Evolutionary conservation across 352 stramenopile species (phyloP), one percentile per base, ranked within the genome.

Genomic region (Aphanomyces astaci): DNA sequence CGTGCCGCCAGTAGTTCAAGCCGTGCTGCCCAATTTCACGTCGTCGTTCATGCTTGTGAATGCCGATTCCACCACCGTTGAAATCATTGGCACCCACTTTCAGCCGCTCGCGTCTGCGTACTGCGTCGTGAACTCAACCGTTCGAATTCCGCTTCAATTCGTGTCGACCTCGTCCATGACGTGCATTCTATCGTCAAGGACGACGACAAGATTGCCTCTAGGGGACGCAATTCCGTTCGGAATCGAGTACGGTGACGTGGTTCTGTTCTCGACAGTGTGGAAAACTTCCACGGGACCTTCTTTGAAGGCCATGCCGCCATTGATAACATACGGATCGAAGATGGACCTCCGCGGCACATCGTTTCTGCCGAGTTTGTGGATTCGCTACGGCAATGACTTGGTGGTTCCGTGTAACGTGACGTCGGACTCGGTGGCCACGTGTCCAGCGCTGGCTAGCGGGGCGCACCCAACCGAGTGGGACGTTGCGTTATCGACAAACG

Each of bases 401-500:
- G 25, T 59, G 17, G 32, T 39, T 15, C 15, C 25, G 19, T 68
- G 62, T 45, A 48, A 45, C 33, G 62, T 68, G 13, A 17, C 25
- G 24, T 60, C 22, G 11, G 43, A 36, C 13, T 24, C 30, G 11
- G 4, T 45, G 5, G 62, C 62, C 13, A 15, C 17, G 3, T 68
- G 62, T 33, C 46, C 46, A 19, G 51, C 30, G 10, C 62, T 45
- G 28, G 4, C 17, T 11, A 17, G 0, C 10, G 5, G 28, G 15
- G 40, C 27, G 4, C 15, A 32, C 11, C 0, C 51, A 36, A 36
- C 51, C 11, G 3, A 11, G 25, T 60, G 7, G 9, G 10, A 15
- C 9, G 32, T 68, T 13, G 62, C 22, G 9, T 32, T 68, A 19
- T 68, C 62, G 11, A 59, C 43, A 2, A 68, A 39, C 19, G 43